Evolutionary conservation across 441 rosid species (phyloP), one percentile per base, ranked within the genome.

Genomic region (Lagerstroemia fauriei): DNA sequence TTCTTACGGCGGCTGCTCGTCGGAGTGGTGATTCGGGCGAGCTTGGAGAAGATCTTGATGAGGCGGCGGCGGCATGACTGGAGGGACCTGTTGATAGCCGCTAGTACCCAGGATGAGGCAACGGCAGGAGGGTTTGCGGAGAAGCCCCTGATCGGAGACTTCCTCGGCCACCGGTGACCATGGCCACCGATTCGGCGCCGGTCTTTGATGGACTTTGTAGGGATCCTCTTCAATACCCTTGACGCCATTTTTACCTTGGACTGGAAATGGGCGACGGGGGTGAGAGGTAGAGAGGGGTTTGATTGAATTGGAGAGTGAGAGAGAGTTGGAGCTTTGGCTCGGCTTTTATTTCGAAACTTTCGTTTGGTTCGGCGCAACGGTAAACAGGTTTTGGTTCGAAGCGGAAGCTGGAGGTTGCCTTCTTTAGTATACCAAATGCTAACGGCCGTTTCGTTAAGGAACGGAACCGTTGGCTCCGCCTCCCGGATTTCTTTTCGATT

Each of bases 1-100:
- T 82, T 88, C 66, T 32, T 41, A 84, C 84, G 61, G 85, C 17
- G 76, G 80, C 69, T n/a, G 81, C 77, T 65, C 9, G 57, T 48
- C 7, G 89, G 87, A 18, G 89, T 89, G 20, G 87, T 75, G 69
- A 87, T 76, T 32, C 89, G 87, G 31, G 91, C 87, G 78, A 96
- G 81, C 85, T 85, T 92, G 78, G 97, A 88, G 90, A 94, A 89
- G 65, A 96, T 87, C 89, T 87, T 90, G 78, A 87, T 86, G 47
- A 95, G 83, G 80, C 88, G 93, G 77, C 93, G 90, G 61, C 88
- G 91, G 85, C 94, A 95, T 34, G 87, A 86, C 84, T 57, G 84
- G 9, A 93, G 53, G 16, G 94, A 91, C 81, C 76, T 92, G 88
- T 92, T 93, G 18, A 51, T 29, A 24, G 32, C 71, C n/a, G 73